A percentile compares a stretch with the other conserved stretches of the same genome.
Conservation (phyloP, 225 moss, liverwort and hornwort genomes). For the Neckera pumila region DNA sequence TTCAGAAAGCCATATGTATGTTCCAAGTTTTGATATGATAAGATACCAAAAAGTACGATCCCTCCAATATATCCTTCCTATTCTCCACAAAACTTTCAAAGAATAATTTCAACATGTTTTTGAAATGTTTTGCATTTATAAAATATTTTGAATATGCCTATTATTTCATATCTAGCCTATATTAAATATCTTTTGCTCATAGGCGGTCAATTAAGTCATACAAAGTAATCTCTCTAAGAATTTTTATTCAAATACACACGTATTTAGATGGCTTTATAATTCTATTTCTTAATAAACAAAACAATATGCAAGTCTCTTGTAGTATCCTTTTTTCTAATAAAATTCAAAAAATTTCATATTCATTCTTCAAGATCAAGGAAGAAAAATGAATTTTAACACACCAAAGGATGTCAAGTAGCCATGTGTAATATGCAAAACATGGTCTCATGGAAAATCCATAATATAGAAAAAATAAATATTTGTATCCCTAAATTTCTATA, state of each 20-base stretch:
- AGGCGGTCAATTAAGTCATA: not conserved
- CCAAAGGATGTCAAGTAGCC: not conserved
- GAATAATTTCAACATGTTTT: not conserved
- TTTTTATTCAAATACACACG: too few species aligned
- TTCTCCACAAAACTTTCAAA: not conserved
- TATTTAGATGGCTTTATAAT: too few species aligned
- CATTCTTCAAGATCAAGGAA: accelerated
- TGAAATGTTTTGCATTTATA: not conserved
- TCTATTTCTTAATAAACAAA: not conserved
- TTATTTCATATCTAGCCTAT: not conserved
- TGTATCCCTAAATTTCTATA: not conserved
- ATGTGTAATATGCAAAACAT: not conserved
- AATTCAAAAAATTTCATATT: not conserved
- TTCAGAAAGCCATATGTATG: not conserved
- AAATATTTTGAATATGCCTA: not conserved
- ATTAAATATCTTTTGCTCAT: too few species aligned
- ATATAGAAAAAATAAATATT: not conserved
- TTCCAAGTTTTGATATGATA: not conserved
- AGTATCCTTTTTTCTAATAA: not conserved
- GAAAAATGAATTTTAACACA: not conserved
- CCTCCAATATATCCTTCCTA: too few species aligned
- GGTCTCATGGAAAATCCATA: too few species aligned
- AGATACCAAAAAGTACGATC: not conserved
- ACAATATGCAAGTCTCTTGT: not conserved
- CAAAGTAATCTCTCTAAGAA: too few species aligned